Percentiles rank a stretch among this genome's conserved stretches.
Conservation (phyloP, 768 basidiomycete genomes). For the Phylloporus sp. region DNA sequence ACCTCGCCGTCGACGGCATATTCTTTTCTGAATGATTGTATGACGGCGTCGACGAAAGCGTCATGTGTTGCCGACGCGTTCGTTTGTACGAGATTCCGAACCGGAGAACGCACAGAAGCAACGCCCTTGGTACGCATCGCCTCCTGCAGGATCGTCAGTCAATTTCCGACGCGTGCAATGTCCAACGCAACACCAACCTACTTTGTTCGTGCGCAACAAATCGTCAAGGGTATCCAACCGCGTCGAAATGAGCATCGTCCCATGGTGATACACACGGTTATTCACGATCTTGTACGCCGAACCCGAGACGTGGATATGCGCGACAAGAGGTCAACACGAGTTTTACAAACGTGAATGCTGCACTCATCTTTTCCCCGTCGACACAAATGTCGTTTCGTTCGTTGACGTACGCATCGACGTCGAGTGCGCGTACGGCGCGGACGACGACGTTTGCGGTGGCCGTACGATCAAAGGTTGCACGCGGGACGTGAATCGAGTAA, state of each 20-base stretch:
- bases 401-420: conserved; percentile 73
- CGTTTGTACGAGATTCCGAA: conserved; percentile 70
- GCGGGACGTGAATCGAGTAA: conserved; percentile 88
- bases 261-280: conserved; percentile 92
- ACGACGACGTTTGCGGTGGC: conserved; percentile 74
- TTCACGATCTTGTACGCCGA: conserved; percentile 96
- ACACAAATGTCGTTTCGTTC: conserved; percentile 91
- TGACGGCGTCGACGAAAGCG: conserved; percentile 63
- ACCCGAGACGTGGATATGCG: conserved; percentile 73
- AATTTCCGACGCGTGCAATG: not conserved
- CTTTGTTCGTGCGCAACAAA: conserved; percentile 63
- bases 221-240: conserved; percentile 66
- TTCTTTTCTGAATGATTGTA: conserved; percentile 58
- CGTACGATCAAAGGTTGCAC: conserved; percentile 72
- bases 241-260: conserved; percentile 95
- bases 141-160: conserved; percentile 41
- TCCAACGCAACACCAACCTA: conserved; percentile 25
- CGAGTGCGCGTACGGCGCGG: conserved; percentile 70
- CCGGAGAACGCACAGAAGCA: conserved; percentile 87
- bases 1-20: conserved; percentile 43
- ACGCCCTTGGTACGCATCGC: conserved; percentile 82
- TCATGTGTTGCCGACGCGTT: conserved; percentile 55
- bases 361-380: conserved; percentile 81
- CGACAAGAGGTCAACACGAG: conserved; percentile 1
- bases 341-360: not conserved